These are phyloP conservation scores for Penicillium salamii DNA, from an alignment of 495 filamentous ascomycete genomes.

Conservation along the genomic window DNA sequence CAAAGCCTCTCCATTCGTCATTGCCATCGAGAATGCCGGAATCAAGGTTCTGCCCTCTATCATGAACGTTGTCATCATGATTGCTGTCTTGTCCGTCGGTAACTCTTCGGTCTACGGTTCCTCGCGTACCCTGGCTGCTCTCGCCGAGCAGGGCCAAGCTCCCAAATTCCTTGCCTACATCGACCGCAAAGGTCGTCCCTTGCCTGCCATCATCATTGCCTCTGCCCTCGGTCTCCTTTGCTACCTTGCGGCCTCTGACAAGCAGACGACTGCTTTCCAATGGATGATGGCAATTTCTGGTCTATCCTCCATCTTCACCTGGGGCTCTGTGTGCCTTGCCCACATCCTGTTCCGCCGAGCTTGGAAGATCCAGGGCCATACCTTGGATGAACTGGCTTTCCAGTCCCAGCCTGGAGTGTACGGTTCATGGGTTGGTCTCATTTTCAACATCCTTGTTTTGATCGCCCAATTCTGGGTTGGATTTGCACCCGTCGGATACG, in stretches of 20 bases:
- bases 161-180: constrained; percentile 75
- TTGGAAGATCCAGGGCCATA: constrained; percentile 69
- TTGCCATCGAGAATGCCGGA: constrained; percentile 78
- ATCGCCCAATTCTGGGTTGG: constrained; percentile 93
- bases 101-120: constrained; percentile 87
- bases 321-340: constrained; percentile 81
- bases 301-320: constrained; percentile 87
- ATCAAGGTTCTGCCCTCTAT: constrained; percentile 73
- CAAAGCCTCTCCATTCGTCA: constrained; percentile 83
- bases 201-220: constrained; percentile 69
- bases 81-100: constrained; percentile 83
- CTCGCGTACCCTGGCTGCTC: constrained; percentile 79
- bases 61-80: constrained; percentile 88
- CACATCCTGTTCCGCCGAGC: constrained; percentile 91
- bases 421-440: constrained; percentile 82
- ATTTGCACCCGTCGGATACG: constrained; percentile 70
- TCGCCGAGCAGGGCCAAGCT: constrained; percentile 83
- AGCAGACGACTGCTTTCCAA: constrained; percentile 63
- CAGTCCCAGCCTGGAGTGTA: constrained; percentile 72
- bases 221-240: constrained; percentile 70
- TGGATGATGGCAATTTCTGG: constrained; percentile 93
- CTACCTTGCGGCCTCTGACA: constrained; percentile 68
- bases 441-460: constrained; percentile 77
- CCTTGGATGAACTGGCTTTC: constrained; percentile 75
- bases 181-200: constrained; percentile 77